Base-by-base conservation (phyloP, 2,329 filamentous ascomycete genomes). In the Epicoccum sorghinum region DNA sequence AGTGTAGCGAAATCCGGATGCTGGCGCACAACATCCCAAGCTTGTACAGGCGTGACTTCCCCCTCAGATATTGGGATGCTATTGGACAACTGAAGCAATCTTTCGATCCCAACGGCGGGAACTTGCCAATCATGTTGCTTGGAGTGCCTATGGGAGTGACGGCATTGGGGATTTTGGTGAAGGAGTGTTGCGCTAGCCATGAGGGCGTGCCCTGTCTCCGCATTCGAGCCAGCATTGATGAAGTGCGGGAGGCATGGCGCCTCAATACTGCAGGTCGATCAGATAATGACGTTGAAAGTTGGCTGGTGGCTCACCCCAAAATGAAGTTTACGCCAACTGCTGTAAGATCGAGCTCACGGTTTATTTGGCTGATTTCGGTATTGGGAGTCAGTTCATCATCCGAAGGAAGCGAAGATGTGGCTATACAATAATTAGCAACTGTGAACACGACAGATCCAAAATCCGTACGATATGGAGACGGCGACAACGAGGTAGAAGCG, bases 21-120 rank as follows among this genome's bases (percentile, higher is more conserved):
- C 14, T 52, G 40, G 10, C 62, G 61, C 7, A 77, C 64, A n/a
- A 59, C 55, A 40, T 73, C 65, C 74, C 73, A 76, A 7, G 69
- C 73, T 48, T 77, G 74, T 1, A 76, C 67, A 0, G 74, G 74
- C 2, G 73, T 77, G 2, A 75, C 46, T 30, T 75, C 70, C 12
- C 46, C 46, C 12, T 67, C 65, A 6, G 55, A 48, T 4, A 65
- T 61, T 29, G 49, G 64, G 37, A 62, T 13, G 12, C 18, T 12
- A 10, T 1, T 24, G 6, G 37, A 39, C 4, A 39, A 23, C 23
- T 39, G 12, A n/a, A 39, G 37, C 7, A 39, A 23, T 23, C 37
- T 14, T 25, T 39, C 37, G 23, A 39, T 25, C 7, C 23, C 37
- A 5, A 39, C 7, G 4, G 18, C 5, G 23, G 37, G 12, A 7